Conservation (phyloP, 1,284 basidiomycete genomes). For the Pseudozyma thailandica region DNA sequence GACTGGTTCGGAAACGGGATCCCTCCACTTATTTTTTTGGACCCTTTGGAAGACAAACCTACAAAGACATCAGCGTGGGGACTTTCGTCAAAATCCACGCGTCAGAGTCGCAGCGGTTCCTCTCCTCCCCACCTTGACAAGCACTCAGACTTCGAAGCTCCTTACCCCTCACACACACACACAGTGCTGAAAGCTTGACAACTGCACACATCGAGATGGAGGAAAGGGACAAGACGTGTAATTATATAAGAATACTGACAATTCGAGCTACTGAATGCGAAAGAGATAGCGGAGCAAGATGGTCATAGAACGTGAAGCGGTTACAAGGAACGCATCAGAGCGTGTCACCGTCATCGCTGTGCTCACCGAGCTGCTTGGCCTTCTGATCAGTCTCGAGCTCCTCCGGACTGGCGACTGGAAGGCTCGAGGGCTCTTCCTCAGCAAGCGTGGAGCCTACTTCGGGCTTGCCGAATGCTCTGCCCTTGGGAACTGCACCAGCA, state of each 20-base stretch:
- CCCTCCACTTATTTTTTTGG: no score
- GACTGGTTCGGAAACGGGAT: no score
- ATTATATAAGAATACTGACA: no score
- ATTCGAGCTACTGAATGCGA: no score
- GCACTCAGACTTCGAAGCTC: no score
- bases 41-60: no score
- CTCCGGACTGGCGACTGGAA: conserved; percentile 32
- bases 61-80: no score
- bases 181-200: no score
- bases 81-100: not conserved
- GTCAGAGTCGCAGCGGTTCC: conserved; percentile 7
- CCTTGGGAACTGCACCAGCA: conserved; percentile 11
- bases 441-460: conserved; percentile 26
- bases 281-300: not conserved
- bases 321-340: conserved; percentile 8
- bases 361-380: conserved; percentile 35
- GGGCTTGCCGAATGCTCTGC: conserved; percentile 20
- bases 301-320: not conserved
- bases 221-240: not conserved
- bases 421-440: conserved; percentile 12
- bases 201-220: not conserved
- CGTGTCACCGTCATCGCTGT: conserved; percentile 28
- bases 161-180: conserved; percentile 2
- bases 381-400: conserved; percentile 23
- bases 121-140: conserved; percentile 12